phyloP scores from a whole-genome alignment of 768 basidiomycete genomes.

The Collybia sordida region DNA sequence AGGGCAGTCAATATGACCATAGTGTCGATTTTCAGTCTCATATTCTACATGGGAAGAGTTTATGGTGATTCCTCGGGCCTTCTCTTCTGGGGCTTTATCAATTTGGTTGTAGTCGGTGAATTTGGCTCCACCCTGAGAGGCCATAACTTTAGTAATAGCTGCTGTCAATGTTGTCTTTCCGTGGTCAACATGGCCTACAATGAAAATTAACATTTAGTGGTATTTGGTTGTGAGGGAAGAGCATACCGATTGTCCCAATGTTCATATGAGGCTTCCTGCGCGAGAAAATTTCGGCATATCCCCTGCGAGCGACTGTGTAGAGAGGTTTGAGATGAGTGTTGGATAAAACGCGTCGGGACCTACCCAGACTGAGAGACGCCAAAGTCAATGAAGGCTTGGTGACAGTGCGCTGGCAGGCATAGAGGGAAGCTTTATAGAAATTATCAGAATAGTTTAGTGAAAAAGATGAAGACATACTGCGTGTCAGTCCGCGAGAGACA shows the following conservation, averaged over 20 bases:
- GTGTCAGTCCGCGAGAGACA: slow-evolving; percentile 46
- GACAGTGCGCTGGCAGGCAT: slow-evolving; percentile 35
- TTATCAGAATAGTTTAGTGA: slow-evolving; percentile 1
- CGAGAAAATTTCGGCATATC: slow-evolving; percentile 78
- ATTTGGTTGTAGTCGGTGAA: slow-evolving; percentile 98
- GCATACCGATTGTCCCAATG: slow-evolving; percentile 87
- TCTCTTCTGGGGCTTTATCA: slow-evolving; percentile 99
- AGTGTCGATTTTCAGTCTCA: slow-evolving; percentile 86
- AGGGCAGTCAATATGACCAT: slow-evolving; percentile 98
- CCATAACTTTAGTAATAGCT: slow-evolving; percentile 91
- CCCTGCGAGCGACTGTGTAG: slow-evolving; percentile 50
- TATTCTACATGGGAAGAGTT: slow-evolving; percentile 99
- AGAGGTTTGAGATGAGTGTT: not conserved
- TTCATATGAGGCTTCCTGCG: slow-evolving; percentile 91
- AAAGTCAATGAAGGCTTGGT: slow-evolving; percentile 21
- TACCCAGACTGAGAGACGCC: slow-evolving; percentile 24
- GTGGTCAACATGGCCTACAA: slow-evolving; percentile 89
- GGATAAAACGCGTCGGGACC: slow-evolving; percentile 18
- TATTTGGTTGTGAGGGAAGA: slow-evolving; percentile 2
- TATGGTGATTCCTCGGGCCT: slow-evolving; percentile 99
- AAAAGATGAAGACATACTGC: slow-evolving; percentile 32
- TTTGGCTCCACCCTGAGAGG: slow-evolving; percentile 70
- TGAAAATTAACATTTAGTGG: not conserved
- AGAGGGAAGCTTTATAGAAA: slow-evolving; percentile 19
- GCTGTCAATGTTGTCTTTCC: slow-evolving; percentile 98